Base-by-base conservation (phyloP, 306 rosid genomes). In the Ormosia semicastrata region DNA sequence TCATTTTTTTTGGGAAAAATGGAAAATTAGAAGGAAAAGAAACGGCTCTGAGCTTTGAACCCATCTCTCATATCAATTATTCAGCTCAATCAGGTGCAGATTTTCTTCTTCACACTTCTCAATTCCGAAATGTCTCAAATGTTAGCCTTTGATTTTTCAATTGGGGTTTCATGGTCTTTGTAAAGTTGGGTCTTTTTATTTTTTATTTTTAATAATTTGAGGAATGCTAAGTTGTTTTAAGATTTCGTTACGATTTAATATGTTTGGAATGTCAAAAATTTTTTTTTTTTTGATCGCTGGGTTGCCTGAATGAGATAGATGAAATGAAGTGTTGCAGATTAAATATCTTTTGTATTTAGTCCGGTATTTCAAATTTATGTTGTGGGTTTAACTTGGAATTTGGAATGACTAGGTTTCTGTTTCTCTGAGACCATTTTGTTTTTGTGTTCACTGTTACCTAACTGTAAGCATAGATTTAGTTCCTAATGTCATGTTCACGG, bases 11-110 rank as follows among this genome's bases (percentile, higher is more conserved):
- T n/a, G 18, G 68, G 66, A 83, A 85, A 83, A 81, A 49, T 54
- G 69, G 32, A 57, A 78, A 62, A 40, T 70, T 73, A 17, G 62
- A 36, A 53, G 4, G 46, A 32, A 40, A 54, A 65, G 30, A 70
- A 82, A 79, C 58, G 72, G 56, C 52, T 44, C 18, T 73, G 76
- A 75, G 78, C 79, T 73, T 71, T 39, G 71, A 80, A 60, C 70
- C 79, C 43, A 58, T 57, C 67, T 43, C 39, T 12, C n/a, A 39
- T 50, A 30, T 63, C 70, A 8, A 37, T 29, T 76, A 40, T 54
- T 43, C 75, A 70, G 18, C 72, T 80, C 65, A 71, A 75, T 54
- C 85, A 57, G 90, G 82, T 84, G 39, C 29, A 32, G 50, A 32
- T 29, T 60, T 82, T 66, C 14, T 34, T 56, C 13, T 59, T 37